Evolutionary conservation across 208 protist genomes (phyloP).

Genomic region (Naegleria lovaniensis): DNA sequence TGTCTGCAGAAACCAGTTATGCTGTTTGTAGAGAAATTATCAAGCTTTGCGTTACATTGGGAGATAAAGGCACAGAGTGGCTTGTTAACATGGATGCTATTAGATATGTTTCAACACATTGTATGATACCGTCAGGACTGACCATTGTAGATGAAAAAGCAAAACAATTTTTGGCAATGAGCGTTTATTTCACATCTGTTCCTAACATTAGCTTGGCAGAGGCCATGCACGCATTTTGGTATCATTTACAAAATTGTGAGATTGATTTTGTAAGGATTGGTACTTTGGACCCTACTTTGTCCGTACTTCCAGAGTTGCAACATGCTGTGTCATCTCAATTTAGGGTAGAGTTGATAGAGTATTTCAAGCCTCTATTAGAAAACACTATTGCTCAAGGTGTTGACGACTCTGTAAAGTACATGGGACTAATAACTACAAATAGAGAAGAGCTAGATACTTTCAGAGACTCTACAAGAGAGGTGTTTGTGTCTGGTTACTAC

Average conservation of each 20-base stretch:
- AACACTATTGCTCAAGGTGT: neutral
- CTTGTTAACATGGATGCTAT: neutral
- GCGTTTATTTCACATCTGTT: neutral
- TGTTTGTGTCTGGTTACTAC: neutral
- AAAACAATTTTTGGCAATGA: neutral
- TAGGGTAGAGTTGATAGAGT: neutral
- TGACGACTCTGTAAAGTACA: neutral
- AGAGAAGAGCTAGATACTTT: neutral
- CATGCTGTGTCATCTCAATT: no score
- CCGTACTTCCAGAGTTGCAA: neutral
- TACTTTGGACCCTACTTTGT: neutral
- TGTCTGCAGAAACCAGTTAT: neutral
- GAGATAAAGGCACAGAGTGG: neutral
- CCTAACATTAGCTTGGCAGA: neutral
- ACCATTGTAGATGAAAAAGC: neutral
- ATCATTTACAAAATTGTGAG: slow-evolving; percentile 1
- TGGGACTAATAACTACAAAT: neutral
- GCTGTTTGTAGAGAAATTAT: neutral
- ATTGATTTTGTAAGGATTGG: neutral
- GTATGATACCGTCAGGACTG: neutral
- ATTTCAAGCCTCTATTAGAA: neutral
- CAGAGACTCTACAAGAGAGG: neutral
- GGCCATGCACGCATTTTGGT: neutral
- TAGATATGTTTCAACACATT: neutral
- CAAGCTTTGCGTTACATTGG: neutral